A percentile compares a stretch with the other conserved stretches of the same genome.
Conservation (phyloP, 1,284 basidiomycete genomes). For the Naganishia sp. region DNA sequence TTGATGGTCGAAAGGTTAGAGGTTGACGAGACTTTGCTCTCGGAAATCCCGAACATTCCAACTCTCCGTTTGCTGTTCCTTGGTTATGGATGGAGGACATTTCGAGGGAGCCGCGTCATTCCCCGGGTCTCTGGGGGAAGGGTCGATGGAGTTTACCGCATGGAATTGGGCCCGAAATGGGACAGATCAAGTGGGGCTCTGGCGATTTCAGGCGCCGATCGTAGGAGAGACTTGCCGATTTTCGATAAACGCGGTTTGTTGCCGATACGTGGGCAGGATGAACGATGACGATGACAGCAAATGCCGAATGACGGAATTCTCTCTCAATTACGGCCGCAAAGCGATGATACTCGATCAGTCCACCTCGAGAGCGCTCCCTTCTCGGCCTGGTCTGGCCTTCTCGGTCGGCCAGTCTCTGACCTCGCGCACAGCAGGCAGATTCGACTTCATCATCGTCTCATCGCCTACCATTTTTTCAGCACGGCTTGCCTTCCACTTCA, state of each 20-base stretch:
- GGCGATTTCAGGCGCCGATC: slow-evolving; percentile 4
- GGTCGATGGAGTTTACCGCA: slow-evolving; percentile 10
- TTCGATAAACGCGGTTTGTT: neutral
- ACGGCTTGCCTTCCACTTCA: neutral
- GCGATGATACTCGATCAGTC: slow-evolving; percentile 13
- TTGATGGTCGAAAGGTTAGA: slow-evolving; percentile 29
- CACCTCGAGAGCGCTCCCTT: slow-evolving; percentile 9
- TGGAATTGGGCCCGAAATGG: neutral
- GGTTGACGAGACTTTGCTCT: neutral
- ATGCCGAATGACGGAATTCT: neutral
- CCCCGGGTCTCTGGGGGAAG: neutral
- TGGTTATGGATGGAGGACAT: slow-evolving; percentile 20
- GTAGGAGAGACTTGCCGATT: slow-evolving; percentile 10
- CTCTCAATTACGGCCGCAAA: neutral
- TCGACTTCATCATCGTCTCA: neutral
- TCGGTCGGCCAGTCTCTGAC: slow-evolving; percentile 4
- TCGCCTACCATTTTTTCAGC: neutral
- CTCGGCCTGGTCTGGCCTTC: neutral
- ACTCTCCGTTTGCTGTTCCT: slow-evolving; percentile 22
- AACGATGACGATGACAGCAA: neutral
- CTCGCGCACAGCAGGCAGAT: slow-evolving; percentile 22
- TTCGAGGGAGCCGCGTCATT: slow-evolving; percentile 11
- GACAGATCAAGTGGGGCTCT: slow-evolving; percentile 11
- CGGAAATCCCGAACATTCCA: slow-evolving; percentile 7
- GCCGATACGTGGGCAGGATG: neutral